Conservation (phyloP, 2,329 filamentous ascomycete genomes). For the Fusarium sublunatum region DNA sequence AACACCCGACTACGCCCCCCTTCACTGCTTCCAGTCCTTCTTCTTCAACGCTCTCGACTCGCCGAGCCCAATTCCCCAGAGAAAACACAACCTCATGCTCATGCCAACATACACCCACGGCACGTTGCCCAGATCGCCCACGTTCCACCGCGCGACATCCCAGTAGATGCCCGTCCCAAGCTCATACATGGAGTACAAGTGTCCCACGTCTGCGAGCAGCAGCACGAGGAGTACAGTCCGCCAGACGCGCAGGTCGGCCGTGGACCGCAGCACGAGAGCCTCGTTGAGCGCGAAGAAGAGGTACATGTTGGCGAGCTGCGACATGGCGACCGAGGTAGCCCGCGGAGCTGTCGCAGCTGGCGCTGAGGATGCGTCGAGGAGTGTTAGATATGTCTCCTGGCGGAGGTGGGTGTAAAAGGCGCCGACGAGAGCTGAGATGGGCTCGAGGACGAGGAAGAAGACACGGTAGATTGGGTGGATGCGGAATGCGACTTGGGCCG, state of each 20-base stretch:
- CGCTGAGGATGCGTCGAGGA: constrained; percentile 68
- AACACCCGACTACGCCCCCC: neutral
- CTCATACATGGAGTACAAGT: constrained; percentile 73
- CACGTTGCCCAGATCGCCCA: constrained; percentile 75
- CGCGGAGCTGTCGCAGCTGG: constrained; percentile 59
- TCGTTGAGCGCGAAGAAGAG: constrained; percentile 82
- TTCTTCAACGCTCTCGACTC: constrained; percentile 42
- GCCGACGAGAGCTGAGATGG: constrained; percentile 63
- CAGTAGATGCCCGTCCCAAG: constrained; percentile 73
- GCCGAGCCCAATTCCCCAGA: constrained; percentile 65
- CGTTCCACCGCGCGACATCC: constrained; percentile 71
- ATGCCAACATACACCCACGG: constrained; percentile 77
- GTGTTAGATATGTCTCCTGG: constrained; percentile 67
- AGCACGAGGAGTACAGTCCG: constrained; percentile 72
- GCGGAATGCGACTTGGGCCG: constrained; percentile 51
- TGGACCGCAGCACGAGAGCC: constrained; percentile 77
- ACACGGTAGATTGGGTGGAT: constrained; percentile 73
- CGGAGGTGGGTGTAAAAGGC: constrained; percentile 64
- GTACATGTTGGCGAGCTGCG: constrained; percentile 83
- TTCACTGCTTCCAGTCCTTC: constrained; percentile 39
- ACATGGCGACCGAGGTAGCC: constrained; percentile 73
- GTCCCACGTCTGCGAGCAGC: constrained; percentile 80
- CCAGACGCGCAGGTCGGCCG: constrained; percentile 77
- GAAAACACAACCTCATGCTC: constrained; percentile 67
- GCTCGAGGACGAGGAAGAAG: constrained; percentile 82